Evolutionary conservation across 108 stramenopile genomes (phyloP).

Genomic region (Fistulifera pelliculosa): DNA sequence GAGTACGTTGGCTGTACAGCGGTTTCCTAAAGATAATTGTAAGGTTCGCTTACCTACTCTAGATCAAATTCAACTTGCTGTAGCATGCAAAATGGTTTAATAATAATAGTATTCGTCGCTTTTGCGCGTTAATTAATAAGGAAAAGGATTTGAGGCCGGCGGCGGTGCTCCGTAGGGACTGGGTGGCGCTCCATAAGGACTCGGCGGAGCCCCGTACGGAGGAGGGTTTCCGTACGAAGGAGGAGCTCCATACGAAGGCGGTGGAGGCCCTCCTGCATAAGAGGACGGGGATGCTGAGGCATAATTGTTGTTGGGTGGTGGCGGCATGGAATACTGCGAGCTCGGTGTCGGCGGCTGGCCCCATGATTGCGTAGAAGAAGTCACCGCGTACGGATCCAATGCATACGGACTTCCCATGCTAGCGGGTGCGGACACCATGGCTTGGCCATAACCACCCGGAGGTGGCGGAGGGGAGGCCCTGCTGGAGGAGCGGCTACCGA

Average conservation of each 20-base stretch:
- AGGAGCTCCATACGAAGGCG: slow-evolving; percentile 12
- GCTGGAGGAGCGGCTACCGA: slow-evolving; percentile 11
- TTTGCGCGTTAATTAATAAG: neutral
- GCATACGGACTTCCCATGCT: too few relatives aligned
- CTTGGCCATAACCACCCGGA: slow-evolving; percentile 1
- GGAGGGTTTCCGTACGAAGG: neutral
- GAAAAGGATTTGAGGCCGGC: neutral
- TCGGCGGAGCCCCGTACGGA: neutral
- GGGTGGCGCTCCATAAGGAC: neutral
- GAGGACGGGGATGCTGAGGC: slow-evolving; percentile 5
- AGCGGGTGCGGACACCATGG: neutral
- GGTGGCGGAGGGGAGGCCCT: slow-evolving; percentile 10
- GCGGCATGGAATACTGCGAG: slow-evolving; percentile 4
- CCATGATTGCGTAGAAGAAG: too few relatives aligned
- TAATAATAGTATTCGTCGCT: too few relatives aligned
- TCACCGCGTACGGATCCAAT: too few relatives aligned
- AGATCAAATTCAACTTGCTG: too few relatives aligned
- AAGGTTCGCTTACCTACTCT: too few relatives aligned
- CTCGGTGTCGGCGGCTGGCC: neutral
- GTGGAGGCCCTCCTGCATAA: slow-evolving; percentile 6
- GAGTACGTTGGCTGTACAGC: slow-evolving; percentile 54
- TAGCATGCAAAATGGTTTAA: too few relatives aligned
- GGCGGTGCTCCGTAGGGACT: neutral
- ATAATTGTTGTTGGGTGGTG: neutral
- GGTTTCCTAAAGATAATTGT: slow-evolving; percentile 43